Percentiles rank a stretch among this genome's conserved stretches.
phyloP scores from a whole-genome alignment of 1,139 yeast species.

The Hyphopichia fennica region DNA sequence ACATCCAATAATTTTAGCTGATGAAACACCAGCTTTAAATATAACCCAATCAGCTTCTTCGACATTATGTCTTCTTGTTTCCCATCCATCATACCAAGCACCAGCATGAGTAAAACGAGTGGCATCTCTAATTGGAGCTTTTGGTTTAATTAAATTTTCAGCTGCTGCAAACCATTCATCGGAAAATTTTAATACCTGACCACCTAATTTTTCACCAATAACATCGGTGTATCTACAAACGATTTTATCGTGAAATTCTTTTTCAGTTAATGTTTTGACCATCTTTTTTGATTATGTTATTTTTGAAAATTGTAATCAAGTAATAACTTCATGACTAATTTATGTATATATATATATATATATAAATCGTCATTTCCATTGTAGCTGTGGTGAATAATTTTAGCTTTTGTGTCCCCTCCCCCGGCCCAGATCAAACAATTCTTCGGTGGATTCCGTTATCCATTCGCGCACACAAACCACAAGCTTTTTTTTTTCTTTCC shows the following conservation, averaged over 20 bases:
- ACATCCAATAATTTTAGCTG: slow-evolving; percentile 76
- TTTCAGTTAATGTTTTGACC: slow-evolving; percentile 31
- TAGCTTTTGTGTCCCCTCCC: no score
- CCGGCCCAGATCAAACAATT: neutral
- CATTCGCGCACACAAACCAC: neutral
- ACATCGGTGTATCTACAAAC: slow-evolving; percentile 63
- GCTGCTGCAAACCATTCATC: slow-evolving; percentile 98
- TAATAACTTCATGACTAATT: no score
- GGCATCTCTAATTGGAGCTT: slow-evolving; percentile 76
- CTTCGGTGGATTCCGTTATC: neutral
- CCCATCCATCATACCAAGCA: slow-evolving; percentile 99
- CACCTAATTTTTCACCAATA: slow-evolving; percentile 83
- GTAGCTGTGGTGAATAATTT: no score
- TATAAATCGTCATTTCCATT: neutral
- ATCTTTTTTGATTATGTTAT: slow-evolving; percentile 11
- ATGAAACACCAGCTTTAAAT: slow-evolving; percentile 77
- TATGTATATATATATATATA: neutral
- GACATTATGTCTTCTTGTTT: slow-evolving; percentile 87
- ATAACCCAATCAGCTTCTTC: slow-evolving; percentile 86
- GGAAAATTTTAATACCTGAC: slow-evolving; percentile 63
- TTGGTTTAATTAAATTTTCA: slow-evolving; percentile 79
- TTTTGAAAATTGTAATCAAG: no score
- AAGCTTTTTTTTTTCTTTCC: no score
- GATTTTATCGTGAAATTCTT: slow-evolving; percentile 44
- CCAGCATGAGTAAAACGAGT: slow-evolving; percentile 80